Evolutionary conservation across 2,329 filamentous ascomycete genomes (phyloP).

Genomic region (Alternaria atra): DNA sequence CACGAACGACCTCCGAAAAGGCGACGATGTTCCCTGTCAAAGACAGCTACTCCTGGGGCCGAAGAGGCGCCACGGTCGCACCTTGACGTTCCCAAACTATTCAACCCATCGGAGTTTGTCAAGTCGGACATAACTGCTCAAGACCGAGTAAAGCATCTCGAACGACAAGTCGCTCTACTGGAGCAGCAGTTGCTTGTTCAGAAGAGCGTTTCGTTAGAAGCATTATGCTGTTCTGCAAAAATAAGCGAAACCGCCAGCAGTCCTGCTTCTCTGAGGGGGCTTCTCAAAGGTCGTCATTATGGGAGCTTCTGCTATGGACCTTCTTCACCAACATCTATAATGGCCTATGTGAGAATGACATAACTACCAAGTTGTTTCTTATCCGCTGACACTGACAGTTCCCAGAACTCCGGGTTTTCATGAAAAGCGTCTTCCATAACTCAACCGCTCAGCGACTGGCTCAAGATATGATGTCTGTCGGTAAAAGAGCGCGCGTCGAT

Average conservation of each 20-base stretch:
- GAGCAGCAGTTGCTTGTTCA: not conserved
- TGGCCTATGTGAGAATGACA: conserved; percentile 23
- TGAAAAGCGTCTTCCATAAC: conserved; percentile 31
- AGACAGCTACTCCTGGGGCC: not conserved
- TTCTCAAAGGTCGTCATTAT: conserved; percentile 50
- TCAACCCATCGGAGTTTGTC: not conserved
- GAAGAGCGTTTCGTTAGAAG: not conserved
- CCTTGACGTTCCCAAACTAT: not conserved
- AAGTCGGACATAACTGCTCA: not conserved
- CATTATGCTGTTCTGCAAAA: not conserved
- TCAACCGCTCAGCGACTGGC: conserved; percentile 33
- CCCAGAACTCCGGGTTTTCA: conserved; percentile 41
- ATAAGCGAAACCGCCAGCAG: not conserved
- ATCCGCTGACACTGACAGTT: conserved; percentile 32
- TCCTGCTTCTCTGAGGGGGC: not conserved
- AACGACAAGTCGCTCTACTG: conserved; percentile 1
- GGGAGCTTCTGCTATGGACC: conserved; percentile 45
- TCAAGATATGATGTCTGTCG: conserved; percentile 32
- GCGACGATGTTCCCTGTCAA: too few relatives aligned
- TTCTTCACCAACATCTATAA: conserved; percentile 45
- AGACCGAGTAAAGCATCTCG: conserved; percentile 16
- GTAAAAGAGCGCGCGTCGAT: conserved; percentile 18
- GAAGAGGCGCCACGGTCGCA: not conserved
- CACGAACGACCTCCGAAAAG: too few relatives aligned
- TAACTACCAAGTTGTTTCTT: not conserved